phyloP scores from a whole-genome alignment of 2,329 filamentous ascomycete species.

The Trichophyton schoenleinii region DNA sequence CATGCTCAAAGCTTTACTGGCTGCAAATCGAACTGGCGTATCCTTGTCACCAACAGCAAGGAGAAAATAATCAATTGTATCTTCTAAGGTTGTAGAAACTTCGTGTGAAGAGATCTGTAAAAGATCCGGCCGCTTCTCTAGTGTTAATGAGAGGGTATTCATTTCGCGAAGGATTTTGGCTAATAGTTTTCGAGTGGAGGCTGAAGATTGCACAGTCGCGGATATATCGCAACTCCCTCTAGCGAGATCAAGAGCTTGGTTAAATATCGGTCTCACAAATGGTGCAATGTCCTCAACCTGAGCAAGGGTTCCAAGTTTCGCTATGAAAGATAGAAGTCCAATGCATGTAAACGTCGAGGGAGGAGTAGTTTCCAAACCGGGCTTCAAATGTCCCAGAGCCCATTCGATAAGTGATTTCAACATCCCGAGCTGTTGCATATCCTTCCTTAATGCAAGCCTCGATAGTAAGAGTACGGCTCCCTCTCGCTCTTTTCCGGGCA shows the following conservation, averaged over 20 bases:
- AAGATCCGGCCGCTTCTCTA: constrained; percentile 28
- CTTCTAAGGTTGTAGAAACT: constrained; percentile 53
- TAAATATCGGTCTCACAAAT: constrained; percentile 55
- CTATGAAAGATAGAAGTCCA: constrained; percentile 66
- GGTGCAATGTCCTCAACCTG: constrained; percentile 62
- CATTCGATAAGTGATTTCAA: constrained; percentile 56
- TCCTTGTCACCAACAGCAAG: constrained; percentile 72
- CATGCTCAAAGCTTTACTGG: constrained; percentile 83
- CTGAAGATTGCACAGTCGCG: constrained; percentile 52
- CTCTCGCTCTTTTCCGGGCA: constrained; percentile 75
- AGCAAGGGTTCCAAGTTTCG: constrained; percentile 57
- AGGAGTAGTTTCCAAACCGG: constrained; percentile 25
- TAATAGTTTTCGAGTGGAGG: constrained; percentile 65
- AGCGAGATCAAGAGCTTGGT: constrained; percentile 48
- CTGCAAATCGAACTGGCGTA: constrained; percentile 77
- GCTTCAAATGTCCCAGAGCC: constrained; percentile 51
- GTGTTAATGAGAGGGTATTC: constrained; percentile 50
- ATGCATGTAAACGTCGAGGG: constrained; percentile 61
- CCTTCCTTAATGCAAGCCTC: constrained; percentile 65
- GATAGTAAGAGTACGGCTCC: constrained; percentile 76
- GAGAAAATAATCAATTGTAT: constrained; percentile 68
- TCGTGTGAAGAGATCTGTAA: constrained; percentile 20
- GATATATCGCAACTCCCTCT: constrained; percentile 39
- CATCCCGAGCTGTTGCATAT: constrained; percentile 72
- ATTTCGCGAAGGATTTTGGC: constrained; percentile 76